Evolutionary conservation across 176 grass and related monocot species (phyloP).

Genomic region (Eragrostis nindensis): DNA sequence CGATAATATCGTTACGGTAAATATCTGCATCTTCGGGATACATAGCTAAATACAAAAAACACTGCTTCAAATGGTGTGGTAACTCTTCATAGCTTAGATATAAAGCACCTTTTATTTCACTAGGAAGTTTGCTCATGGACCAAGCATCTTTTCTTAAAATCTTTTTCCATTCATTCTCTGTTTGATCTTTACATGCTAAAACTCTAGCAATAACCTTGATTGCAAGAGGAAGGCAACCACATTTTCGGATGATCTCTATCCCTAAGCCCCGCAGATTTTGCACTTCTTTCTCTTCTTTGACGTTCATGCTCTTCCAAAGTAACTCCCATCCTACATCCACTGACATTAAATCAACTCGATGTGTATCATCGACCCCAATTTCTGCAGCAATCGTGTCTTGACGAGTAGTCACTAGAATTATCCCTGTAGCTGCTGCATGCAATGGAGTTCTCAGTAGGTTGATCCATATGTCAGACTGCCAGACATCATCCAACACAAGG

Average conservation of each 20-base stretch:
- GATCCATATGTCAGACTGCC: slow-evolving; percentile 34
- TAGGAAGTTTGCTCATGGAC: slow-evolving; percentile 16
- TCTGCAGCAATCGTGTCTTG: neutral
- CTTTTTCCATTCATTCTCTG: slow-evolving; percentile 38
- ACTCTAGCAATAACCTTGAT: slow-evolving; percentile 35
- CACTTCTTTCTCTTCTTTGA: slow-evolving; percentile 26
- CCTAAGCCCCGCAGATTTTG: slow-evolving; percentile 18
- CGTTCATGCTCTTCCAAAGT: slow-evolving; percentile 22
- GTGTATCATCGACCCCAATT: slow-evolving; percentile 1
- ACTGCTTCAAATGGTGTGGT: slow-evolving; percentile 23
- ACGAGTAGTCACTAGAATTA: slow-evolving; percentile 42
- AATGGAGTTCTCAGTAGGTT: slow-evolving; percentile 30
- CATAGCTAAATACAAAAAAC: slow-evolving; percentile 34
- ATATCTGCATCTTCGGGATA: neutral
- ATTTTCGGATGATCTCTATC: slow-evolving; percentile 41
- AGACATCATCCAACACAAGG: slow-evolving; percentile 49
- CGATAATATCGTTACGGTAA: neutral
- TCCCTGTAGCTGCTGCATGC: slow-evolving; percentile 1
- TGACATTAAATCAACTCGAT: slow-evolving; percentile 41
- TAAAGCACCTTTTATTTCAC: slow-evolving; percentile 30
- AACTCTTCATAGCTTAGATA: slow-evolving; percentile 54
- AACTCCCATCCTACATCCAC: slow-evolving; percentile 24
- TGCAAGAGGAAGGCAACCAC: slow-evolving; percentile 54
- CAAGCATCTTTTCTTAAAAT: slow-evolving; percentile 48
- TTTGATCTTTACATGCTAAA: slow-evolving; percentile 13